Evolutionary conservation across 1,139 yeast species (phyloP).

Genomic region (Suhomyces coccinellae): DNA sequence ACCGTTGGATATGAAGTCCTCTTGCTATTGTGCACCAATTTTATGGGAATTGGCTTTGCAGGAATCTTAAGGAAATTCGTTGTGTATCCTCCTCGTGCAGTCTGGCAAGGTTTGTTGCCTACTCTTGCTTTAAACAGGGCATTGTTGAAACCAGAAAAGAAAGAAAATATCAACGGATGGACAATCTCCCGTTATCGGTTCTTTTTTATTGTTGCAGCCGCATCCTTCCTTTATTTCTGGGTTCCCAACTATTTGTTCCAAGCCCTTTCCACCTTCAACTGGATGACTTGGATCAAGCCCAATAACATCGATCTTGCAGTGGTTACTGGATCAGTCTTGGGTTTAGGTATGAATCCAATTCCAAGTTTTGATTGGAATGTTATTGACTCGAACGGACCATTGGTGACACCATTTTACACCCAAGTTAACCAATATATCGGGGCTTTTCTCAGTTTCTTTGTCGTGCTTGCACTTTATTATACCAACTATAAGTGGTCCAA

Average conservation of each 20-base stretch:
- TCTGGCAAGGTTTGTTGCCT: slow-evolving; percentile 23
- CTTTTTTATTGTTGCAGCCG: slow-evolving; percentile 15
- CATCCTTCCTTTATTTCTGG: slow-evolving; percentile 23
- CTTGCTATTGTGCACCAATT: slow-evolving; percentile 19
- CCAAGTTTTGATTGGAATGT: slow-evolving; percentile 23
- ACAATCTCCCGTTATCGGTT: slow-evolving; percentile 19
- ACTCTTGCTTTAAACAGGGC: slow-evolving; percentile 24
- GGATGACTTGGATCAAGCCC: slow-evolving; percentile 25
- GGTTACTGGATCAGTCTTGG: slow-evolving; percentile 18
- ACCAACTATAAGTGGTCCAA: slow-evolving; percentile 20
- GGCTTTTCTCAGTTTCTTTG: slow-evolving; percentile 32
- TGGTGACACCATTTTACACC: slow-evolving; percentile 26
- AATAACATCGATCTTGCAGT: slow-evolving; percentile 19
- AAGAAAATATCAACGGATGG: slow-evolving; percentile 22
- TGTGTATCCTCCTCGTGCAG: slow-evolving; percentile 17
- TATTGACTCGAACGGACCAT: slow-evolving; percentile 9
- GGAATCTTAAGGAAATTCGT: slow-evolving; percentile 23
- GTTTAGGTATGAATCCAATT: slow-evolving; percentile 22
- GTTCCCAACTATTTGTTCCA: slow-evolving; percentile 20
- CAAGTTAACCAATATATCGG: slow-evolving; percentile 41
- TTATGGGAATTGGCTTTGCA: slow-evolving; percentile 26
- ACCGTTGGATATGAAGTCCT: slow-evolving; percentile 19
- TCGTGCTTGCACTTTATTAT: slow-evolving; percentile 33
- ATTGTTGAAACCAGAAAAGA: slow-evolving; percentile 18
- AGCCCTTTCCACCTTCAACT: slow-evolving; percentile 20